These are phyloP conservation scores for Tetragonia tetragonoides DNA, from an alignment of 148 eudicot species.

Conservation along the genomic window DNA sequence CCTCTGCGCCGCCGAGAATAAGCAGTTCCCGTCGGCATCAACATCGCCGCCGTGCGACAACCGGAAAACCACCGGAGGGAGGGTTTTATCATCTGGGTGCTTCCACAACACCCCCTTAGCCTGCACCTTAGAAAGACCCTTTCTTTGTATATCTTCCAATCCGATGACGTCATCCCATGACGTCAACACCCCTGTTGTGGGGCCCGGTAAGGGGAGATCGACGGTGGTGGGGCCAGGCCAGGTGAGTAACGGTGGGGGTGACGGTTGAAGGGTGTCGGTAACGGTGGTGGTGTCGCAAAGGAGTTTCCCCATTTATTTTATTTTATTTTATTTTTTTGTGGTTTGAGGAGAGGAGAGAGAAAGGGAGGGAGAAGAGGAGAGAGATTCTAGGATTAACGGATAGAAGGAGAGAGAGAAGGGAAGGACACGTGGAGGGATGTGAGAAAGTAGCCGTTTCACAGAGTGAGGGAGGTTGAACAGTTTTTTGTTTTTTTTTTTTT, in stretches of 20 bases:
- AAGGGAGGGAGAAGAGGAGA: constrained; percentile 27
- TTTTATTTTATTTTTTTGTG: constrained; percentile 1
- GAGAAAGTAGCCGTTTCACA: neutral
- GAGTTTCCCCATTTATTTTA: constrained; percentile 63
- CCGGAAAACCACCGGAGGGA: constrained; percentile 48
- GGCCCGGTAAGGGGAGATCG: constrained; percentile 8
- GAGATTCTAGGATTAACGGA: constrained; percentile 52
- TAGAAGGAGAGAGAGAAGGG: constrained; percentile 28
- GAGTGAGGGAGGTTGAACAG: neutral
- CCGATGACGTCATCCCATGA: constrained; percentile 73
- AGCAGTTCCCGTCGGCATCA: constrained; percentile 84
- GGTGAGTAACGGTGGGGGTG: constrained; percentile 48
- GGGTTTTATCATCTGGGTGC: constrained; percentile 39
- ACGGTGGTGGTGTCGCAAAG: constrained; percentile 56
- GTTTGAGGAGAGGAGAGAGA: constrained; percentile 18
- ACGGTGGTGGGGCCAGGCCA: constrained; percentile 55
- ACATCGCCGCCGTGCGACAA: constrained; percentile 84
- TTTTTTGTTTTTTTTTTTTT: neutral
- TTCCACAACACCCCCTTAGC: constrained; percentile 79
- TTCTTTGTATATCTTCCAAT: constrained; percentile 56
- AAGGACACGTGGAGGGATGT: constrained; percentile 3
- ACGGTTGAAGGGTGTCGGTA: constrained; percentile 28
- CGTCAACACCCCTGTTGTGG: constrained; percentile 13
- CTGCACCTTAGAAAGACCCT: constrained; percentile 40
- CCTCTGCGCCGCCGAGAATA: constrained; percentile 61